A percentile compares a stretch with the other conserved stretches of the same genome.
These are phyloP conservation scores for Suillus alpinus DNA, from an alignment of 768 basidiomycete genomes.

Conservation along the genomic window DNA sequence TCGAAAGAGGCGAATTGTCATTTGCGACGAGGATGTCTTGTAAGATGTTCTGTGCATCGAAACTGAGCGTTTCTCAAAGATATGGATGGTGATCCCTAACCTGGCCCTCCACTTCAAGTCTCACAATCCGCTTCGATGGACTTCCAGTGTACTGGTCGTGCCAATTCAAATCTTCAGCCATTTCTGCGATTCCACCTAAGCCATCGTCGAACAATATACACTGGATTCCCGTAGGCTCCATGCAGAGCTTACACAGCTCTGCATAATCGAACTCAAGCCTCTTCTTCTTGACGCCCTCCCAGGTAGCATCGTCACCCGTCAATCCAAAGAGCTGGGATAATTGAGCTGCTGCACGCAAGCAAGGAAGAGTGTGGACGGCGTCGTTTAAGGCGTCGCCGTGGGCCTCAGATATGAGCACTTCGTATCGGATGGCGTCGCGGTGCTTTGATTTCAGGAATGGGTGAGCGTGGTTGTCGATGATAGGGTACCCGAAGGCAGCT, in stretches of 20 bases:
- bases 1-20: slow-evolving; percentile 1
- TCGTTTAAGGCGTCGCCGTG: slow-evolving; percentile 51
- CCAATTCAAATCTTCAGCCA: slow-evolving; percentile 54
- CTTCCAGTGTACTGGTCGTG: slow-evolving; percentile 58
- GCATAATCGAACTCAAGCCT: slow-evolving; percentile 47
- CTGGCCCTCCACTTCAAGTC: slow-evolving; percentile 73
- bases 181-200: slow-evolving; percentile 44
- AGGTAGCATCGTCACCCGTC: slow-evolving; percentile 34
- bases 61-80: slow-evolving; percentile 3
- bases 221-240: slow-evolving; percentile 58
- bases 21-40: slow-evolving; percentile 23
- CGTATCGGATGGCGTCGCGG: slow-evolving; percentile 50
- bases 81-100: slow-evolving; percentile 31
- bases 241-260: slow-evolving; percentile 54
- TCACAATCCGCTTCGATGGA: slow-evolving; percentile 57
- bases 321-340: slow-evolving; percentile 51
- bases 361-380: slow-evolving; percentile 54
- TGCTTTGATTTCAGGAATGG: slow-evolving; percentile 53
- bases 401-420: slow-evolving; percentile 68
- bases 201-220: slow-evolving; percentile 76
- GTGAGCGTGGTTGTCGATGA: slow-evolving; percentile 81
- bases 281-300: slow-evolving; percentile 57
- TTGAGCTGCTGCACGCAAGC: slow-evolving; percentile 54
- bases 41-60: slow-evolving; percentile 10
- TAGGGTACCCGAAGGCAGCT: slow-evolving; percentile 38